Percentiles rank a stretch among this genome's conserved stretches.
Conservation (phyloP, 805 yeast species). For the Pichia californica region DNA sequence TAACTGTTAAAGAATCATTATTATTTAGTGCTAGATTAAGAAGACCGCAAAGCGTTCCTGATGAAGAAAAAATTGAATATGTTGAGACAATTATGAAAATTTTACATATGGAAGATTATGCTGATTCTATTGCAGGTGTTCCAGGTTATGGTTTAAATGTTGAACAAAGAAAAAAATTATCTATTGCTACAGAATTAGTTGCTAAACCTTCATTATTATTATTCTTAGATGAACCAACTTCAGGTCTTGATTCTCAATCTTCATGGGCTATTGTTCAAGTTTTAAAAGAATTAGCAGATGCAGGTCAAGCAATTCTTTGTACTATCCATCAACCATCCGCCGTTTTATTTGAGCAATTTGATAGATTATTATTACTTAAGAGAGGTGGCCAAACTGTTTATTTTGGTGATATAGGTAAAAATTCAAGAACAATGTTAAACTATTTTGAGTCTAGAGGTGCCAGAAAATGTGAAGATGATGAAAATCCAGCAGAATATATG, state of each 20-base stretch:
- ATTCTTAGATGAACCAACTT: constrained; percentile 56
- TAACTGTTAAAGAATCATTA: constrained; percentile 47
- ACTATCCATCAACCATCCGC: constrained; percentile 51
- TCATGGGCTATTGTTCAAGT: constrained; percentile 54
- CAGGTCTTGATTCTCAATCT: constrained; percentile 54
- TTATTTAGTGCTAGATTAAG: constrained; percentile 44
- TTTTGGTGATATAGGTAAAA: constrained; percentile 47
- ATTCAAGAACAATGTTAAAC: constrained; percentile 35
- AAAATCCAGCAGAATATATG: constrained; percentile 75
- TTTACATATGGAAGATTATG: constrained; percentile 37
- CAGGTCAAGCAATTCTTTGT: constrained; percentile 54
- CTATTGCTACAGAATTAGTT: constrained; percentile 51
- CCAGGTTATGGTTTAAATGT: constrained; percentile 46
- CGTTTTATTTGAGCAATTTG: constrained; percentile 35
- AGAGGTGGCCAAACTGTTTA: constrained; percentile 49
- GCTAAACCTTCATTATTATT: constrained; percentile 47
- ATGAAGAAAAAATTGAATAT: constrained; percentile 37
- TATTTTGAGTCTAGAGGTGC: constrained; percentile 55
- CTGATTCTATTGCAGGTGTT: constrained; percentile 46
- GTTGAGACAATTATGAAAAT: constrained; percentile 37
- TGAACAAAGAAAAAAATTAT: constrained; percentile 47
- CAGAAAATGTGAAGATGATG: constrained; percentile 50
- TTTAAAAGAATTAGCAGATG: constrained; percentile 41
- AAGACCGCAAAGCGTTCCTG: constrained; percentile 35
- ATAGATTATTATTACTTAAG: constrained; percentile 37